Conservation (phyloP, 176 grass and related monocot species). For the Olyra latifolia region DNA sequence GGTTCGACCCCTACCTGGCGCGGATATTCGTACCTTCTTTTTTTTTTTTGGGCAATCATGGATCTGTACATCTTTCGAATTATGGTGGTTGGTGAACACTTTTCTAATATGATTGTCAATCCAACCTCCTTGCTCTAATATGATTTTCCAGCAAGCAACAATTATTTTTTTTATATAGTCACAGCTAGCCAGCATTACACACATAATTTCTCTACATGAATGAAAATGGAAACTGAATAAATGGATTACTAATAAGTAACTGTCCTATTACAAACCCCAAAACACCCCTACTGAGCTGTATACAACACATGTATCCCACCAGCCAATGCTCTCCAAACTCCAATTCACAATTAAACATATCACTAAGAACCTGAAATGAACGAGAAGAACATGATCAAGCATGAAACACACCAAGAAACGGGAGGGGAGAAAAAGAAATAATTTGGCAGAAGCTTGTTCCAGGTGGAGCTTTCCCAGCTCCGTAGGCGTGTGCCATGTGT, state of each 20-base stretch:
- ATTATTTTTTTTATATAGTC: neutral
- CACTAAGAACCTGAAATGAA: neutral
- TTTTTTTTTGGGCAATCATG: neutral
- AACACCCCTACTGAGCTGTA: slow-evolving; percentile 15
- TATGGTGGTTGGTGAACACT: neutral
- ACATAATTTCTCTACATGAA: neutral
- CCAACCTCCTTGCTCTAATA: no score
- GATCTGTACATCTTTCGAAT: neutral
- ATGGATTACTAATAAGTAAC: neutral
- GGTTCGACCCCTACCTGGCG: slow-evolving; percentile 85
- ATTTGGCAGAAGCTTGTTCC: neutral
- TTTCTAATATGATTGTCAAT: neutral
- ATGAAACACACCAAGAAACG: neutral
- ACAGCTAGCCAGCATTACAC: neutral
- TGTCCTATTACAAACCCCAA: neutral
- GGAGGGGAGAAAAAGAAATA: neutral
- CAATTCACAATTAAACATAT: neutral
- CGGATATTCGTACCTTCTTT: neutral
- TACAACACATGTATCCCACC: neutral
- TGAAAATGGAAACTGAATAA: neutral
- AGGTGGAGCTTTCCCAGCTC: neutral
- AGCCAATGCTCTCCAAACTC: neutral
- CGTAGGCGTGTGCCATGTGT: slow-evolving; percentile 40
- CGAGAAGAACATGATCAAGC: neutral
- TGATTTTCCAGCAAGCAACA: neutral